Evolutionary conservation across 805 yeast genomes (phyloP).

Genomic region (Kregervanrija delftensis): DNA sequence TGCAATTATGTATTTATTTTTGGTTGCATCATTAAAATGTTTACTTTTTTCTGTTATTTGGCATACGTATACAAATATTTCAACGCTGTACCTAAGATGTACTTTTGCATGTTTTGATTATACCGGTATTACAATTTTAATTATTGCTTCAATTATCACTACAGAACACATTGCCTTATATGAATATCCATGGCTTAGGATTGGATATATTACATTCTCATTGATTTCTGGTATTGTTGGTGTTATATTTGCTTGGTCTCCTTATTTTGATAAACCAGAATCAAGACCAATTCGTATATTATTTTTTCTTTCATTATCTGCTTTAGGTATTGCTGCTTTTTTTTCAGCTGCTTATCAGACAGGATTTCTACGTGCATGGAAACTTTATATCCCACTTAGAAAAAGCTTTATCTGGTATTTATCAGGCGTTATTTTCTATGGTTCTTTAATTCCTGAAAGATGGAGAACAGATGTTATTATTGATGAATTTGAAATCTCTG

Average conservation of each 20-base stretch:
- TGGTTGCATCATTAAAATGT: conserved; percentile 71
- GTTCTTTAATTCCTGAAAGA: conserved; percentile 82
- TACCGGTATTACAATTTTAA: conserved; percentile 85
- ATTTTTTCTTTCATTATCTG: conserved; percentile 74
- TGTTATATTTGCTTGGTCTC: conserved; percentile 82
- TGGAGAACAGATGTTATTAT: conserved; percentile 66
- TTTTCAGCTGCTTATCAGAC: conserved; percentile 46
- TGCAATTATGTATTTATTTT: conserved; percentile 52
- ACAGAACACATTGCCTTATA: conserved; percentile 77
- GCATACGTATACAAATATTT: conserved; percentile 87
- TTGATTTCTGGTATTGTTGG: conserved; percentile 65
- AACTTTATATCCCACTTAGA: conserved; percentile 59
- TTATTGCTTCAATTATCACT: conserved; percentile 82
- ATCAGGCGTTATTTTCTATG: conserved; percentile 81
- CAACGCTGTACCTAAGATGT: conserved; percentile 53
- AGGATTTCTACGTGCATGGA: conserved; percentile 46
- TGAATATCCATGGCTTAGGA: conserved; percentile 43
- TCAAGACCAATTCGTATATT: conserved; percentile 71
- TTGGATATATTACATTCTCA: conserved; percentile 52
- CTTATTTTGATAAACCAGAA: conserved; percentile 82
- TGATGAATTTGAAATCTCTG: conserved; percentile 33
- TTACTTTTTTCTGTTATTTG: conserved; percentile 72
- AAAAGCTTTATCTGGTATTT: conserved; percentile 71
- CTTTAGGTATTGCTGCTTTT: conserved; percentile 65
- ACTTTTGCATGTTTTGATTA: conserved; percentile 91